Base-by-base conservation (phyloP, 306 rosid genomes). In the Prosopis cineraria region DNA sequence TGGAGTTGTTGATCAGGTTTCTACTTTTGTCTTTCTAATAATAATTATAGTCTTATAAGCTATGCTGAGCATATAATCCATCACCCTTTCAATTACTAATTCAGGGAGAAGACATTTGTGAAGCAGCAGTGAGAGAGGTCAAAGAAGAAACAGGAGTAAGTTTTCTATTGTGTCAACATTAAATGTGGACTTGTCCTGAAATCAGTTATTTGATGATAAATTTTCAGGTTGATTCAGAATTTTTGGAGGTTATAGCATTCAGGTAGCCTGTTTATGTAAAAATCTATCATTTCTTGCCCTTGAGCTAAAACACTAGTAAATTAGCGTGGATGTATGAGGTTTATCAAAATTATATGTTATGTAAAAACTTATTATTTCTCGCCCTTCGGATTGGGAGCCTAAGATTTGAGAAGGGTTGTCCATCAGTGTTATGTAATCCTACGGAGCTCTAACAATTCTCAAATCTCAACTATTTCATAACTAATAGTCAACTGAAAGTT, bases 111-210 rank as follows among this genome's bases (percentile, higher is more conserved):
- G 93, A 94, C 67, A 87, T 95, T 44, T 79, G 74, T 81, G 90
- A 37, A 80, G 95, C 97, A 69, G 97, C 91, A 34, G 89, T 77
- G 58, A 87, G 97, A 86, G 96, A 95, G 82, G 98, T 88, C 66
- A 91, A 85, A 85, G 97, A 95, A 88, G 98, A 95, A 86, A 92
- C 97, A 44, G 93, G 93, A 68, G 98, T 95, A 79, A 90, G 97
- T 80, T 52, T 29, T 82, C 45, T 72, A 50, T 55, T 14, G 43
- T 55, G 20, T 31, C 68, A 70, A 40, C 6, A 6, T 77, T 62
- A 48, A 70, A 56, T 74, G 36, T 39, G 22, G 48, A 53, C 68
- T 40, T 60, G 44, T 62, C 44, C 55, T 79, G 60, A 63, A 66
- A 48, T 64, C 55, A 10, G 47, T 41, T 24, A 39, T 70, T 64